phyloP scores from a whole-genome alignment of 768 basidiomycete species.

The Hericium alpestre region DNA sequence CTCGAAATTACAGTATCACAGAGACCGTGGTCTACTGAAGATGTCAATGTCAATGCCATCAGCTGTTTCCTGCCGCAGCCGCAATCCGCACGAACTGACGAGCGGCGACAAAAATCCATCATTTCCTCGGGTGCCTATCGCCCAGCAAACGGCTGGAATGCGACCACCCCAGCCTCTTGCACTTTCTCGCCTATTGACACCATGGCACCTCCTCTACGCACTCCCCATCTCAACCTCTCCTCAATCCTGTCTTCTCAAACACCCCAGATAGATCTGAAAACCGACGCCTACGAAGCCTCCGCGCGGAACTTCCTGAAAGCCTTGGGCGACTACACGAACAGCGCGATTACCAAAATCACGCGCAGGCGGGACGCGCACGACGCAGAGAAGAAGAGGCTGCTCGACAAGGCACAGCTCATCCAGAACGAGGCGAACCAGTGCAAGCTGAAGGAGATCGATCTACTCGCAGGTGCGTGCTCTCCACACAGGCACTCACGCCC shows the following conservation, averaged over 20 bases:
- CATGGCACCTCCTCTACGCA: not conserved
- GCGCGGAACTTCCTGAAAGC: conserved; percentile 66
- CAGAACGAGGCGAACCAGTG: conserved; percentile 67
- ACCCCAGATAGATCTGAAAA: conserved; percentile 56
- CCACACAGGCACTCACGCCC: not conserved
- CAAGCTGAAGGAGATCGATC: conserved; percentile 68
- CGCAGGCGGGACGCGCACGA: conserved; percentile 53
- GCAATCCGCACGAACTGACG: too few species aligned
- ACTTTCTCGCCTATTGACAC: not conserved
- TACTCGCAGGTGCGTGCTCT: conserved; percentile 54
- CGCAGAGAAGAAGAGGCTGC: conserved; percentile 48
- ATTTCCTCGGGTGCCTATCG: too few species aligned
- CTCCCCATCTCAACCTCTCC: conserved; percentile 43
- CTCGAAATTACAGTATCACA: too few species aligned
- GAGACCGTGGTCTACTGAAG: too few species aligned
- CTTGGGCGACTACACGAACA: conserved; percentile 61
- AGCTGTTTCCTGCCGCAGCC: too few species aligned
- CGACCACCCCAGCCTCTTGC: not conserved
- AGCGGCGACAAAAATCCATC: too few species aligned
- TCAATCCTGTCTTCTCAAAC: conserved; percentile 38
- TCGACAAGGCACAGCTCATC: conserved; percentile 50
- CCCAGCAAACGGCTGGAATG: too few species aligned
- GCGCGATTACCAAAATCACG: conserved; percentile 58
- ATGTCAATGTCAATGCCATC: too few species aligned
- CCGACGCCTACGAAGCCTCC: conserved; percentile 52